phyloP scores from a whole-genome alignment of 1,139 yeast species.

The Hyphopichia burtonii region DNA sequence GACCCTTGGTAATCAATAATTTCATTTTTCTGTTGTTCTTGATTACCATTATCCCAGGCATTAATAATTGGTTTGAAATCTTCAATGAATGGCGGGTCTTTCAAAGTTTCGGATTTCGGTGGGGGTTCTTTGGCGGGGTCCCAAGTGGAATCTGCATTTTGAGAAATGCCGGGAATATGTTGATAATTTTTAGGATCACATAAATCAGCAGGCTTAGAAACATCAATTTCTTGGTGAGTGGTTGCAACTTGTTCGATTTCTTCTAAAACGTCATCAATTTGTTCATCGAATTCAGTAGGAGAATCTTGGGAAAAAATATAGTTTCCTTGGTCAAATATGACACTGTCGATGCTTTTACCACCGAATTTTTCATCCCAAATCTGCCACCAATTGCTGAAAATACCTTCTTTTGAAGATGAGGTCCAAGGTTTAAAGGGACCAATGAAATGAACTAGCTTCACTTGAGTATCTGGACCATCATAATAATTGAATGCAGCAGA shows the following conservation, averaged over 20 bases:
- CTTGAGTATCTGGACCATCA: conserved; percentile 22
- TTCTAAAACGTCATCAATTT: conserved; percentile 2
- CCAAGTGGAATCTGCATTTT: conserved; percentile 34
- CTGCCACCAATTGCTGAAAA: conserved; percentile 46
- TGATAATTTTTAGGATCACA: conserved; percentile 32
- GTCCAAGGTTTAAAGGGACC: conserved; percentile 85
- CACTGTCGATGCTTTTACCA: conserved; percentile 4
- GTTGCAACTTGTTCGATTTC: too few species aligned
- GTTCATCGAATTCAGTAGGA: neutral
- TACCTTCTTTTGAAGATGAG: conserved; percentile 14
- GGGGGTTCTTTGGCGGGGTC: conserved; percentile 42
- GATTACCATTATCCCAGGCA: conserved; percentile 16
- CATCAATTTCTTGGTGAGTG: too few species aligned
- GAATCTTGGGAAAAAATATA: neutral
- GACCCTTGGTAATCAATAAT: neutral
- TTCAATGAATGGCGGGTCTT: conserved; percentile 5
- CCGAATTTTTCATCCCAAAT: conserved; percentile 37
- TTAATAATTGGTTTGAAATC: conserved; percentile 14
- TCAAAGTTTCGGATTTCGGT: conserved; percentile 10
- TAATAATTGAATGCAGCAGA: conserved; percentile 26
- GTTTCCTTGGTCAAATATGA: neutral
- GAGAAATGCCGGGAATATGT: conserved; percentile 16
- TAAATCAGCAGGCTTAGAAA: conserved; percentile 16
- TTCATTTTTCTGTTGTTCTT: neutral
- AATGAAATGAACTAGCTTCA: conserved; percentile 75